phyloP scores from a whole-genome alignment of 192 early-diverging fungal species.

The Backusella macrospora region DNA sequence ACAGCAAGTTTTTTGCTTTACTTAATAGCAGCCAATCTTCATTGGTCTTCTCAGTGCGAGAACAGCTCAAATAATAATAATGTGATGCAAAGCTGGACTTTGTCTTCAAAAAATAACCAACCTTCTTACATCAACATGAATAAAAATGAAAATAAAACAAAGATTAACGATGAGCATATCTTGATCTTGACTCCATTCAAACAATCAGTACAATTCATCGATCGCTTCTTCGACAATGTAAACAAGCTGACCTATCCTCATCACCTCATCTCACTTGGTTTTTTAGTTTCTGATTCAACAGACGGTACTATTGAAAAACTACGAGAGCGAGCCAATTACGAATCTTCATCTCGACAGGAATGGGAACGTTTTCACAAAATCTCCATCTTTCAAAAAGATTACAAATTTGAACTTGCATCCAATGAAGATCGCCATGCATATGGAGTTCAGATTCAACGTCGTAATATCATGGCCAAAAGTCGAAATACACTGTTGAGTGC shows the following conservation, averaged over 20 bases:
- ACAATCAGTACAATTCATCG: conserved; percentile 60
- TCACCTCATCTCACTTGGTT: conserved; percentile 62
- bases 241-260: conserved; percentile 62
- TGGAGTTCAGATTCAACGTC: conserved; percentile 57
- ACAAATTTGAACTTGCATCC: conserved; percentile 43
- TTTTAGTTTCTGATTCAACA: conserved; percentile 62
- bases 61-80: neutral
- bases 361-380: conserved; percentile 53
- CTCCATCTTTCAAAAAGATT: conserved; percentile 62
- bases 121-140: neutral
- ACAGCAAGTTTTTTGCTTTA: neutral
- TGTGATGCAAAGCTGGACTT: neutral
- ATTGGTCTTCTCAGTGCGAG: neutral
- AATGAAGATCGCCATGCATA: conserved; percentile 60
- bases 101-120: neutral
- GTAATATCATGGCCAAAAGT: conserved; percentile 60
- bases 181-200: conserved; percentile 71
- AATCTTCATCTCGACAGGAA: conserved; percentile 28
- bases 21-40: neutral
- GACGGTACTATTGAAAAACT: conserved; percentile 62
- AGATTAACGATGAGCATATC: conserved; percentile 27
- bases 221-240: conserved; percentile 62
- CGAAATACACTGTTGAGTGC: conserved; percentile 62
- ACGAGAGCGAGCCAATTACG: conserved; percentile 24
- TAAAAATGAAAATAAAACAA: neutral